A percentile compares a stretch with the other conserved stretches of the same genome.
phyloP scores from a whole-genome alignment of 2,329 filamentous ascomycete genomes.

The Blumeriella jaapii region DNA sequence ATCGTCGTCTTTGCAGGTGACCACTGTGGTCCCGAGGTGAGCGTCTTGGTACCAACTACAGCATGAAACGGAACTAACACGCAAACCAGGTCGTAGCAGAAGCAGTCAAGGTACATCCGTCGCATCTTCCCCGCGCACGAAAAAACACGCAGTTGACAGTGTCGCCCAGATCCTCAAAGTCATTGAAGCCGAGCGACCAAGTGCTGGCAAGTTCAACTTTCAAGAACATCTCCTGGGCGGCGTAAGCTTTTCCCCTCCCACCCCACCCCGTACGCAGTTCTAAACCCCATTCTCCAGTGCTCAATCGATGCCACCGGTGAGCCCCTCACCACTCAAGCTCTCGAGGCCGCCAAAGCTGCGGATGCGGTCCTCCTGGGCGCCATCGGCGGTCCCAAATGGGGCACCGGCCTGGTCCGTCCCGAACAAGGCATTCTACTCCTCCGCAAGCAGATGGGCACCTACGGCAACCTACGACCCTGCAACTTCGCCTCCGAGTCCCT shows the following conservation, averaged over 20 bases:
- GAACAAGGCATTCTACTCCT: conserved; percentile 87
- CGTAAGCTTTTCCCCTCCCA: conserved; percentile 41
- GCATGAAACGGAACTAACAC: conserved; percentile 9
- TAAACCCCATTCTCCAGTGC: conserved; percentile 42
- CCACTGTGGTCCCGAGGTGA: conserved; percentile 76
- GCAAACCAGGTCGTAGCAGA: conserved; percentile 61
- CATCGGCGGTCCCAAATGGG: conserved; percentile 96
- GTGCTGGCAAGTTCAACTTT: conserved; percentile 71
- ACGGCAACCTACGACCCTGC: conserved; percentile 91
- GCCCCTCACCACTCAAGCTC: conserved; percentile 72
- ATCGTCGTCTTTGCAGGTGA: conserved; percentile 76
- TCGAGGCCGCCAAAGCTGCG: conserved; percentile 70
- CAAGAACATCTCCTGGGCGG: conserved; percentile 85
- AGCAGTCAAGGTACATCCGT: conserved; percentile 66
- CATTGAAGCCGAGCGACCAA: conserved; percentile 59
- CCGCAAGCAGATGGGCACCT: conserved; percentile 86
- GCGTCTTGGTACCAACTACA: conserved; percentile 21
- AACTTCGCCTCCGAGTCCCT: conserved; percentile 86
- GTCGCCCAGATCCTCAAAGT: conserved; percentile 59
- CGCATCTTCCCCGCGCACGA: background rate
- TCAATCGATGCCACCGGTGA: conserved; percentile 76
- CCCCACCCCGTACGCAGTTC: conserved; percentile 2
- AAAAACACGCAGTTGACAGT: conserved; percentile 3
- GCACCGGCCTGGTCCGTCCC: conserved; percentile 74
- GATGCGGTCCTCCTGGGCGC: conserved; percentile 87